Percentiles rank a stretch among this genome's conserved stretches.
Evolutionary conservation across 78 protist species (phyloP).

Genomic region (Corallochytrium limacisporum): DNA sequence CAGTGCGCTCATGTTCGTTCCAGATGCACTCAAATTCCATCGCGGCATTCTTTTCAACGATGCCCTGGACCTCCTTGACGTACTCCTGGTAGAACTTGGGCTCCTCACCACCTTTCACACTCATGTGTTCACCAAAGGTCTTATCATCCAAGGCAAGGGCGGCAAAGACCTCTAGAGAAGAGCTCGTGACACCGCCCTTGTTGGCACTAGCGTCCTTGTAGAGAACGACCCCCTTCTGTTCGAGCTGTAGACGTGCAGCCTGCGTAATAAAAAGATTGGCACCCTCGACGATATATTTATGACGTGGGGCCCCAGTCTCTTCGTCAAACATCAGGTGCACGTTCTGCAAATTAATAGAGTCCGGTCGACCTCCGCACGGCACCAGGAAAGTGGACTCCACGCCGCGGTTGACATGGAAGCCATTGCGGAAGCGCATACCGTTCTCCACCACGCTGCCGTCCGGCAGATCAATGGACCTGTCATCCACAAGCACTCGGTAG

Average conservation of each 20-base stretch:
- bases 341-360: conserved; percentile 47
- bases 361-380: conserved; percentile 90
- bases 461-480: conserved; percentile 3
- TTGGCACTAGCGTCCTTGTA: conserved; percentile 56
- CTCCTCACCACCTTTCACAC: conserved; percentile 23
- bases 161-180: conserved; percentile 66
- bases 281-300: conserved; percentile 77
- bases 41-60: conserved; percentile 57
- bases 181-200: conserved; percentile 83
- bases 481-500: conserved; percentile 28
- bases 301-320: conserved; percentile 15
- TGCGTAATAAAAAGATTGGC: conserved; percentile 77
- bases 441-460: conserved; percentile 35
- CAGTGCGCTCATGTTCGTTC: conserved; percentile 31
- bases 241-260: conserved; percentile 64
- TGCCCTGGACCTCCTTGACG: conserved; percentile 40
- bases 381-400: conserved; percentile 53
- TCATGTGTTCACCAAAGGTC: conserved; percentile 36
- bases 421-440: conserved; percentile 57
- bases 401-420: conserved; percentile 40
- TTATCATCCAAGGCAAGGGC: conserved; percentile 56
- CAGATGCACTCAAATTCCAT: conserved; percentile 56
- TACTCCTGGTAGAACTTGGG: conserved; percentile 48
- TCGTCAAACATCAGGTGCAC: conserved; percentile 19
- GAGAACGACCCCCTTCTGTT: conserved; percentile 60